Base-by-base conservation (phyloP, 2,329 filamentous ascomycete genomes). In the Beauveria sp. region DNA sequence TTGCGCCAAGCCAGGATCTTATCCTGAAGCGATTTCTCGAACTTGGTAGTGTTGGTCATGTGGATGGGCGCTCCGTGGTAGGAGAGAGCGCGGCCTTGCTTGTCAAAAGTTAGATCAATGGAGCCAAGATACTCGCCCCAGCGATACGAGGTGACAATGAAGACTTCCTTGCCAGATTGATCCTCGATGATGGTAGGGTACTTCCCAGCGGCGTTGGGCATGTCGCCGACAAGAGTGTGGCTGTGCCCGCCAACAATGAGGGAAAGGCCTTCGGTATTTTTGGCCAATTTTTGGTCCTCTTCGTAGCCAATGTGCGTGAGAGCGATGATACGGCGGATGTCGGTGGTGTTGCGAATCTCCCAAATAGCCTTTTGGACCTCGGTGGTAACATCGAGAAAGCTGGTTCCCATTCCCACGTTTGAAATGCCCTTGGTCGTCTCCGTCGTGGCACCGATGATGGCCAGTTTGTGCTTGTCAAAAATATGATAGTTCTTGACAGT, bases 51-150 rank as follows among this genome's bases (percentile, higher is more conserved):
- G 72, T 88, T 88, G 71, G 81, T 84, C 60, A 88, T 73, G 67
- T 87, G 85, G 66, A 88, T 83, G 1, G 86, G 86, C 0, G 80
- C 85, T 38, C 86, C 86, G 67, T 81, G 80, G 72, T 88, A 88
- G 4, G 79, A 79, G 6, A 88, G 76, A 18, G 87, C 81, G 70
- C 81, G 84, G 69, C 86, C 86, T 1, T 82, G 73, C 4, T 75
- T 65, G 66, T 87, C 84, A 67, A 86, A 88, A 1, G 83, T 84
- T 8, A 88, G 79, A 65, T 88, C 85, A 65, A 88, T 88, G 70
- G 86, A 86, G 62, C 86, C 86, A 2, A 88, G 72, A 61, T 88
- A 88, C 73, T 88, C 84, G 57, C 86, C 86, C 86, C 86, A 88
- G 64, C 85, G 81, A 69, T 85, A 88, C 2, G 85, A 82, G 8